Conservation (phyloP, 169 alveolate species). For the Cryptosporidium ryanae region DNA sequence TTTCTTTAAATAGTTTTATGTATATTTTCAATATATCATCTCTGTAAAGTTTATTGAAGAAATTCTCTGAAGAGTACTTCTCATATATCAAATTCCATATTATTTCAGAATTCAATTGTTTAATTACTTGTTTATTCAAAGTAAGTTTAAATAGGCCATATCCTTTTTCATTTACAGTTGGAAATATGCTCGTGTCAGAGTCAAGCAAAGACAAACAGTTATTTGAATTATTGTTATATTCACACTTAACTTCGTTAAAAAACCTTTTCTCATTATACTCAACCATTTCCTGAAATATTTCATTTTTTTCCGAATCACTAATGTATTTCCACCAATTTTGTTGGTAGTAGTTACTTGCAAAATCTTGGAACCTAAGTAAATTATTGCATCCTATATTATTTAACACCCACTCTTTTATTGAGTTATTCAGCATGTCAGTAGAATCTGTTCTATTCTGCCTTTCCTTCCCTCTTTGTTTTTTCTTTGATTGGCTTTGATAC, state of each 20-base stretch:
- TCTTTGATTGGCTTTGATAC: slow-evolving; percentile 64
- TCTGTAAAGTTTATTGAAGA: slow-evolving; percentile 11
- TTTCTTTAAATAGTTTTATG: slow-evolving; percentile 8
- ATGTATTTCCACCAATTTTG: slow-evolving; percentile 61
- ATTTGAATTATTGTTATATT: slow-evolving; percentile 3
- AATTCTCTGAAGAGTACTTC: not conserved
- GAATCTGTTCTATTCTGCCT: slow-evolving; percentile 54
- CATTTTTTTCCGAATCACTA: slow-evolving; percentile 52
- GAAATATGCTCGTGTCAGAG: slow-evolving; percentile 17
- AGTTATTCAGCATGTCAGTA: not conserved
- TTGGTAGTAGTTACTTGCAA: slow-evolving; percentile 22
- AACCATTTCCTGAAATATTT: slow-evolving; percentile 59
- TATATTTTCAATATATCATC: slow-evolving; percentile 39
- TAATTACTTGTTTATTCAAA: not conserved
- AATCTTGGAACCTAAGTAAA: slow-evolving; percentile 25
- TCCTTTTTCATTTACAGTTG: not conserved
- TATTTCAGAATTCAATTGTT: not conserved
- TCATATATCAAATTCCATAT: slow-evolving; percentile 39
- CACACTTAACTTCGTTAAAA: not conserved
- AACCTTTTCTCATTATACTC: slow-evolving; percentile 29
- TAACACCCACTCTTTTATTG: slow-evolving; percentile 29
- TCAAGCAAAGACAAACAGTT: slow-evolving; percentile 4
- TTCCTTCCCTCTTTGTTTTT: slow-evolving; percentile 54
- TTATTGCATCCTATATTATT: slow-evolving; percentile 22
- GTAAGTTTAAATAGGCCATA: not conserved